These are phyloP conservation scores for Coemansia erecta DNA, from an alignment of 192 early-diverging fungal species.

Conservation along the genomic window DNA sequence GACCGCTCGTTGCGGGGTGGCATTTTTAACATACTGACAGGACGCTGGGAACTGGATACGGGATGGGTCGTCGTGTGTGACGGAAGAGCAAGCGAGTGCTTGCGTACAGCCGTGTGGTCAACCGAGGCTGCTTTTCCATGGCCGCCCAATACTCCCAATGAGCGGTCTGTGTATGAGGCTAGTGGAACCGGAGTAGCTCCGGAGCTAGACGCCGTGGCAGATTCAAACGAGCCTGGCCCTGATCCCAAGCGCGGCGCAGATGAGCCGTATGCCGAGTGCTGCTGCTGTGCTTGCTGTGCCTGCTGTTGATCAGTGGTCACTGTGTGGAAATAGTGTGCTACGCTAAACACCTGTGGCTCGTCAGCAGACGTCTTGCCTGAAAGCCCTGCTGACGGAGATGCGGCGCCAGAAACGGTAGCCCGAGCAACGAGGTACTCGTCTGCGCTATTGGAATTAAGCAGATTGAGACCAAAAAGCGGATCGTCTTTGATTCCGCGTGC, in stretches of 20 bases:
- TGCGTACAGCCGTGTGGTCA: conserved; percentile 3
- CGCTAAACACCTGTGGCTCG: conserved; percentile 4
- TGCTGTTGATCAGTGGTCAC: neutral
- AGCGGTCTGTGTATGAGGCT: conserved; percentile 9
- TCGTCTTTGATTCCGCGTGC: neutral
- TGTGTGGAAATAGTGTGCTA: conserved; percentile 5
- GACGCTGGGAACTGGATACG: no score
- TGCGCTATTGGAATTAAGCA: neutral
- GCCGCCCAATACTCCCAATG: neutral
- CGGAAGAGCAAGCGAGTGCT: neutral
- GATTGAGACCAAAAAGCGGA: neutral
- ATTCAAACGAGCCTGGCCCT: neutral
- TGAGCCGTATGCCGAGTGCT: neutral
- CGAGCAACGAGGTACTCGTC: neutral
- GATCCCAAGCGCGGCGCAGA: no score
- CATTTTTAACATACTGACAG: neutral
- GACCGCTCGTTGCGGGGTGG: conserved; percentile 5
- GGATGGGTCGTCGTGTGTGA: neutral
- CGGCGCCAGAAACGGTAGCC: neutral
- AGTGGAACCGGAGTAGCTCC: conserved; percentile 1
- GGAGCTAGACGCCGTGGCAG: neutral
- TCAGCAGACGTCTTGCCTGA: neutral
- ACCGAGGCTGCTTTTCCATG: conserved; percentile 22
- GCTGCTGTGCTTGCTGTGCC: neutral
- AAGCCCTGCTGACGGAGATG: neutral